A percentile compares a stretch with the other conserved stretches of the same genome.
phyloP scores from a whole-genome alignment of 2,329 filamentous ascomycete species.

The Bimuria novae-zelandiae region DNA sequence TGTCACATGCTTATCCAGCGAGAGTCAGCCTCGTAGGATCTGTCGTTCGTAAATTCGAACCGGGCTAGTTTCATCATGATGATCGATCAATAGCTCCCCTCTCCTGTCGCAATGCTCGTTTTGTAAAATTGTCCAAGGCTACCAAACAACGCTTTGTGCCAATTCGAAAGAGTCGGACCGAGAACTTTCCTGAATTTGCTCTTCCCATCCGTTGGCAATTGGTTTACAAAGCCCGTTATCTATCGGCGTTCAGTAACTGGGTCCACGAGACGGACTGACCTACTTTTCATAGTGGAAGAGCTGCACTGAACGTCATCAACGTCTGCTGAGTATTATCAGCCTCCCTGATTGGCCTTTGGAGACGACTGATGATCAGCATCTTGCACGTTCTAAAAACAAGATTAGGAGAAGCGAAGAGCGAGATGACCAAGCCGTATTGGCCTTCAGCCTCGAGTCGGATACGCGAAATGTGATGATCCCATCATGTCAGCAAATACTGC shows the following conservation, averaged over 20 bases:
- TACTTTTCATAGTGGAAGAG: too few species aligned
- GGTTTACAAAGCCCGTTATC: too few species aligned
- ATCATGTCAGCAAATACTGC: slow-evolving; percentile 1
- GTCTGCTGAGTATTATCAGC: too few species aligned
- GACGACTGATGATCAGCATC: not conserved
- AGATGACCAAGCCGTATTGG: not conserved
- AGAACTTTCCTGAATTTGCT: too few species aligned
- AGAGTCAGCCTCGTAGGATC: not conserved
- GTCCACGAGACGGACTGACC: too few species aligned
- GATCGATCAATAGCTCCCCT: not conserved
- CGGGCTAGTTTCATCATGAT: not conserved
- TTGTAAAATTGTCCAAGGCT: too few species aligned
- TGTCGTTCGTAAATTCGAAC: not conserved
- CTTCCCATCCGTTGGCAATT: too few species aligned
- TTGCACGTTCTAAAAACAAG: not conserved
- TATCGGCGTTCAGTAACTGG: too few species aligned
- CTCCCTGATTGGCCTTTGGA: too few species aligned
- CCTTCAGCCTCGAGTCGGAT: not conserved
- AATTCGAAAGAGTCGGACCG: too few species aligned
- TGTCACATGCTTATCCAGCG: not conserved
- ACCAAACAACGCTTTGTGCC: too few species aligned
- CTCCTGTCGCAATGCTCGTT: not conserved
- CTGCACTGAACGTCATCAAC: not conserved
- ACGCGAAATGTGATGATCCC: too few species aligned
- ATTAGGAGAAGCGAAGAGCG: not conserved